Conservation (phyloP, 2,329 filamentous ascomycete species). For the Pseudogymnoascus sp. region DNA sequence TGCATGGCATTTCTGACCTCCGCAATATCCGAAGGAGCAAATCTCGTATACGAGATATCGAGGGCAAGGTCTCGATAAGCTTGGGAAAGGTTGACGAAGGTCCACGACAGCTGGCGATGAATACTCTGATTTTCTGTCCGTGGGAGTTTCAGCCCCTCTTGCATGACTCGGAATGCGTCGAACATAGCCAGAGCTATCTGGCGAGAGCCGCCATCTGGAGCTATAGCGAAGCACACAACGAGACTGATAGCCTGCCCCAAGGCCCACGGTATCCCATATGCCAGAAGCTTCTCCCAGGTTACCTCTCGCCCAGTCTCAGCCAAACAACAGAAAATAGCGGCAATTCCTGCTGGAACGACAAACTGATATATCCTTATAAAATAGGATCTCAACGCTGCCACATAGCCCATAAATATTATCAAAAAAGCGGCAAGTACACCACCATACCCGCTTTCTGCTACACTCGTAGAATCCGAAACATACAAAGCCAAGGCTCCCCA, state of each 20-base stretch:
- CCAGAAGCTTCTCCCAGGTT: conserved; percentile 41
- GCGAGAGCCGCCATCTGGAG: conserved; percentile 48
- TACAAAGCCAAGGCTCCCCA: conserved; percentile 48
- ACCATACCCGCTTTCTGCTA: conserved; percentile 41
- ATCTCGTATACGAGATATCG: conserved; percentile 47
- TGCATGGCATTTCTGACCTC: conserved; percentile 47
- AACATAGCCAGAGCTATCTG: conserved; percentile 41
- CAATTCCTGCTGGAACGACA: conserved; percentile 46
- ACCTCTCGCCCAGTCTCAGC: conserved; percentile 39
- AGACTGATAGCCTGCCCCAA: conserved; percentile 46
- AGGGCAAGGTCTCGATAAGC: conserved; percentile 47
- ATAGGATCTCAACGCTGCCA: conserved; percentile 46
- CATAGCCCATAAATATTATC: conserved; percentile 41
- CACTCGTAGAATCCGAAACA: conserved; percentile 41
- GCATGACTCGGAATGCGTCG: conserved; percentile 39
- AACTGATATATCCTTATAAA: conserved; percentile 49
- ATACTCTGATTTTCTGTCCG: conserved; percentile 27
- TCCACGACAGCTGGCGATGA: conserved; percentile 39
- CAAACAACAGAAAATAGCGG: conserved; percentile 45
- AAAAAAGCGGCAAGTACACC: conserved; percentile 48
- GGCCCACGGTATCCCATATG: conserved; percentile 47
- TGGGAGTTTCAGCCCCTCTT: conserved; percentile 33
- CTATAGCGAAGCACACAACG: conserved; percentile 38
- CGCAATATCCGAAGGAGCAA: conserved; percentile 41
- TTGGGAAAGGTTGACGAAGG: conserved; percentile 48